Evolutionary conservation across 352 stramenopile species (phyloP).

Genomic region (Globisporangium iwayamae): DNA sequence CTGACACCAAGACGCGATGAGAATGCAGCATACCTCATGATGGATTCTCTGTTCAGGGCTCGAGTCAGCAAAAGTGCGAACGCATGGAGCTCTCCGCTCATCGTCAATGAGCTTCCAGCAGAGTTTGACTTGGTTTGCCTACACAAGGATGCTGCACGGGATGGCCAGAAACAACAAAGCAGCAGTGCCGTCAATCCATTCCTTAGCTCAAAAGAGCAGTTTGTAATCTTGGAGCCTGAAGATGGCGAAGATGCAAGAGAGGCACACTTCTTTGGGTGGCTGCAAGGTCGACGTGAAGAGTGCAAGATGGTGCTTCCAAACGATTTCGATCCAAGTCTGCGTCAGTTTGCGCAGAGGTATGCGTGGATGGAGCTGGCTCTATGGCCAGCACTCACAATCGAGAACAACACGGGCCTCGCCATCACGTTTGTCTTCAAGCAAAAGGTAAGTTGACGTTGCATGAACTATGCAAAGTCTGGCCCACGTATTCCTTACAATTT

Average conservation of each 20-base stretch:
- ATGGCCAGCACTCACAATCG: conserved; percentile 36
- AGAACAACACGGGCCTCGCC: conserved; percentile 33
- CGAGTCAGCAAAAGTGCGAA: conserved; percentile 23
- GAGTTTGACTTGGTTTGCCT: conserved; percentile 55
- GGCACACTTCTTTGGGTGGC: conserved; percentile 30
- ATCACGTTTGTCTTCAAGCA: conserved; percentile 34
- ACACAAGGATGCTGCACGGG: conserved; percentile 15
- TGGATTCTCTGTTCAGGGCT: conserved; percentile 26
- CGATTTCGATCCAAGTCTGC: conserved; percentile 39
- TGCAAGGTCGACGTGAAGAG: conserved; percentile 27
- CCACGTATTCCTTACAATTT: not conserved
- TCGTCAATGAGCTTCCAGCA: conserved; percentile 23
- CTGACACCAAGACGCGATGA: conserved; percentile 8
- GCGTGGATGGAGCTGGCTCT: conserved; percentile 52
- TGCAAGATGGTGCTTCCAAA: conserved; percentile 42
- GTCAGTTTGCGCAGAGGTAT: conserved; percentile 37
- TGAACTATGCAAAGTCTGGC: not conserved
- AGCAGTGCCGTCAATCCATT: not conserved
- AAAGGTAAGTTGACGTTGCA: conserved; percentile 23
- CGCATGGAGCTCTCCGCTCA: conserved; percentile 28
- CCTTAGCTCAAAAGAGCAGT: conserved; percentile 17
- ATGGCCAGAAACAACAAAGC: not conserved
- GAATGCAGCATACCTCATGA: conserved; percentile 26
- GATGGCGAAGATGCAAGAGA: conserved; percentile 1
- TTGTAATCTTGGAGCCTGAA: conserved; percentile 21